A percentile compares a stretch with the other conserved stretches of the same genome.
Conservation (phyloP, 2,329 filamentous ascomycete species). For the Seiridium unicorne region DNA sequence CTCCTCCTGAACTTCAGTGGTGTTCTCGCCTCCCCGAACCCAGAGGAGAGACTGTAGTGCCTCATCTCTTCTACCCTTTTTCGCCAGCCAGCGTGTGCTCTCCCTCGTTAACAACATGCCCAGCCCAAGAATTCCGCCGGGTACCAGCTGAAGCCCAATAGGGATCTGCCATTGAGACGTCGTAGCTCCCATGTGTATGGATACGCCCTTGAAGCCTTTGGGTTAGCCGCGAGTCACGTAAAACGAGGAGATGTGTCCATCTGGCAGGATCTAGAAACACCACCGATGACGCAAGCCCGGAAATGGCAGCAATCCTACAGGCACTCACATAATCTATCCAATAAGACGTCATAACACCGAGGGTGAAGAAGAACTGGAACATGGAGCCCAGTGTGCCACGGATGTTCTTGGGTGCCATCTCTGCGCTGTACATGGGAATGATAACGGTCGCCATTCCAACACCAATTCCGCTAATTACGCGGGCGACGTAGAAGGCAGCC, state of each 20-base stretch:
- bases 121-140: conserved; percentile 42
- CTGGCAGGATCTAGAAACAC: background rate
- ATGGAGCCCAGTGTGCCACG: conserved; percentile 45
- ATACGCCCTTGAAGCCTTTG: conserved; percentile 22
- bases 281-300: background rate
- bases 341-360: conserved; percentile 40
- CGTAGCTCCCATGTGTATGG: conserved; percentile 31
- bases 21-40: conserved; percentile 45
- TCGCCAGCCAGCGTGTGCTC: conserved; percentile 45
- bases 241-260: background rate
- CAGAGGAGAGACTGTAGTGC: conserved; percentile 46
- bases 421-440: conserved; percentile 32
- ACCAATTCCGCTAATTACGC: conserved; percentile 31
- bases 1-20: conserved; percentile 33
- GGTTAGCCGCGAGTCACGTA: background rate
- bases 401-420: conserved; percentile 43
- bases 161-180: conserved; percentile 51
- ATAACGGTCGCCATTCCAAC: conserved; percentile 38
- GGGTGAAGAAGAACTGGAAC: conserved; percentile 36
- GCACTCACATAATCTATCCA: conserved; percentile 41
- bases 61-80: conserved; percentile 41
- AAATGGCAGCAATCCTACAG: conserved; percentile 21
- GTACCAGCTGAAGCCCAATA: conserved; percentile 44
- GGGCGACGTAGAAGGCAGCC: conserved; percentile 35
- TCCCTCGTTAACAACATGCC: conserved; percentile 49